Base-by-base conservation (phyloP, 1,284 basidiomycete genomes). In the Malassezia equina region DNA sequence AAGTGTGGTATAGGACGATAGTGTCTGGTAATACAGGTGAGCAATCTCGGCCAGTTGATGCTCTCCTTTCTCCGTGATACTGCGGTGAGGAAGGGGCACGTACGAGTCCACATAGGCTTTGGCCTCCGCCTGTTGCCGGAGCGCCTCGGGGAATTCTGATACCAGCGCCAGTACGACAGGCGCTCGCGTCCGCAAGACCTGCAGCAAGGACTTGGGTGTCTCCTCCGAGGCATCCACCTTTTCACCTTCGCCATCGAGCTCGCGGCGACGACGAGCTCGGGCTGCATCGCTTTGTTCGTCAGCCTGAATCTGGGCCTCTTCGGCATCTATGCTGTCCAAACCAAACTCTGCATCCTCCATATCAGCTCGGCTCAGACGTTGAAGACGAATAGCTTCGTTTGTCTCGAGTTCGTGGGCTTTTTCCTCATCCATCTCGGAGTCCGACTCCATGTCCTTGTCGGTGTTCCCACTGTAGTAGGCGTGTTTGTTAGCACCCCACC, bases 1-100 rank as follows among this genome's bases (percentile, higher is more conserved):
- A 1, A 84, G 86, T 1, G 90, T 88, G 8, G 86, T 81, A 74
- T 98, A 98, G 8, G 90, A 88, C 41, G 93, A 77, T 2, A 94
- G 79, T 1, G 88, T 82, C 79, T 95, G 65, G 47, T 70, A 63
- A 29, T 52, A 47, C 28, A 61, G 23, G 21, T 57, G 51, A 13
- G 52, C 47, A 41, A 48, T 51, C 45, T 52, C 47, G 6, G 41
- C 39, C 12, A 55, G n/a, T 15, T 39, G 43, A 4, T 25, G 47
- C 23, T 51, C 54, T 11, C 52, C 56, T 6, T 45, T 11, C 19
- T 27, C 13, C n/a, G 55, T 40, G 15, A 56, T 27, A 11, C 32
- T 33, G 32, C 31, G 23, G 17, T 33, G 5, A 21, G 28, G 25
- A 3, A 17, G n/a, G 4, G 8, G 8, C 24, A 46, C 44, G 29